A percentile compares a stretch with the other conserved stretches of the same genome.
Evolutionary conservation across 2,329 filamentous ascomycete species (phyloP).

Genomic region (Trichophyton simii): DNA sequence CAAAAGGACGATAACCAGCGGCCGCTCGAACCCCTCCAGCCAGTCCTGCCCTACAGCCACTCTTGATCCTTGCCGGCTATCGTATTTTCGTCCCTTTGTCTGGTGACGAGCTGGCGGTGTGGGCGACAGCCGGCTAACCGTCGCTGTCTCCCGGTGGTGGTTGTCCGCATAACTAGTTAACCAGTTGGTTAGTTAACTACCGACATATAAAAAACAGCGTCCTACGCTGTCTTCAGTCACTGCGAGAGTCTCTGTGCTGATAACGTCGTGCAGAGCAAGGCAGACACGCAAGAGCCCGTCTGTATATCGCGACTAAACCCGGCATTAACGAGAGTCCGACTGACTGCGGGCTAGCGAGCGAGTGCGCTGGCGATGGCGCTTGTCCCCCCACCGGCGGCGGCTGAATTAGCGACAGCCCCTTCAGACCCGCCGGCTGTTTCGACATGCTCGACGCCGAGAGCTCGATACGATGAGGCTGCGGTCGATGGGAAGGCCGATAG

Average conservation of each 20-base stretch:
- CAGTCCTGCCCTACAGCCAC: too few species aligned
- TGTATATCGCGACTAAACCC: too few species aligned
- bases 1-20: too few species aligned
- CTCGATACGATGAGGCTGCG: not conserved
- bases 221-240: not conserved
- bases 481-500: not conserved
- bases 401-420: not conserved
- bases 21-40: too few species aligned
- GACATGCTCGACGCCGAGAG: not conserved
- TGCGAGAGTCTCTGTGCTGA: not conserved
- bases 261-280: not conserved
- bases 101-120: not conserved
- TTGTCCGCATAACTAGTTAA: too few species aligned
- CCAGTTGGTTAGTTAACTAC: too few species aligned
- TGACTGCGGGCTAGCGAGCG: not conserved
- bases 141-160: not conserved
- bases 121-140: not conserved
- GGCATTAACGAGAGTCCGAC: not conserved
- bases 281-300: not conserved
- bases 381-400: not conserved
- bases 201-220: not conserved
- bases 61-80: not conserved
- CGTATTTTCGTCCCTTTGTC: not conserved
- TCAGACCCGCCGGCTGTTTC: slow-evolving; percentile 1
- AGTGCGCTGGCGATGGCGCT: not conserved